A percentile compares a stretch with the other conserved stretches of the same genome.
These are phyloP conservation scores for Atkinsonella texensis DNA, from an alignment of 2,329 filamentous ascomycete species.

Conservation along the genomic window DNA sequence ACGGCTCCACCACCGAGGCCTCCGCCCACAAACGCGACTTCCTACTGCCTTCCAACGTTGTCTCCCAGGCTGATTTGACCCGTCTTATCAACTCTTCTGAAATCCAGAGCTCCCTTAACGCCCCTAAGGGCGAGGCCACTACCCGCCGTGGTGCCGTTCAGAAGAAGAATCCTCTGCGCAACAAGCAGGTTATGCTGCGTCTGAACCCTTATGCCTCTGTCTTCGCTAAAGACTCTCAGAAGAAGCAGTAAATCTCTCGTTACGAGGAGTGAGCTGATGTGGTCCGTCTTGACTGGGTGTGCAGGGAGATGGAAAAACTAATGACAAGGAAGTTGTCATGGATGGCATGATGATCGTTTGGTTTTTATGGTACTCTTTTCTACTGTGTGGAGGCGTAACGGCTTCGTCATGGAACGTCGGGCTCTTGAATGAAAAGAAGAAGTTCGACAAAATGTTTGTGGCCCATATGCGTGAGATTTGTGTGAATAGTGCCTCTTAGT, in stretches of 20 bases:
- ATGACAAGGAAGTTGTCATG: background rate
- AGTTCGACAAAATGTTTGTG: slow-evolving; percentile 14
- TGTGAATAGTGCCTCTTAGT: background rate
- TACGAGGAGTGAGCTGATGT: background rate
- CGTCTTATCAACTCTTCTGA: slow-evolving; percentile 99
- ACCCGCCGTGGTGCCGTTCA: slow-evolving; percentile 87
- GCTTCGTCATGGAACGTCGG: slow-evolving; percentile 22
- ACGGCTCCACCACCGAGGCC: slow-evolving; percentile 82
- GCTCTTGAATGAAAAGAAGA: slow-evolving; percentile 23
- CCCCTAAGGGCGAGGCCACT: slow-evolving; percentile 76
- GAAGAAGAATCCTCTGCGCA: slow-evolving; percentile 99
- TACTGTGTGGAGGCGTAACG: slow-evolving; percentile 20
- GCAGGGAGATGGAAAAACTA: slow-evolving; percentile 17
- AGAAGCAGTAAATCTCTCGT: slow-evolving; percentile 22
- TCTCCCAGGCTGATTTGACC: slow-evolving; percentile 88
- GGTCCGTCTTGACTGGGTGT: slow-evolving; percentile 24
- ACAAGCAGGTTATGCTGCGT: slow-evolving; percentile 97
- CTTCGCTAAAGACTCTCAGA: slow-evolving; percentile 58
- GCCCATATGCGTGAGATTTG: background rate
- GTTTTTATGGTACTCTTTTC: background rate
- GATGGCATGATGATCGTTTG: background rate
- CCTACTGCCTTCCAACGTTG: slow-evolving; percentile 84
- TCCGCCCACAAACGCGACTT: slow-evolving; percentile 98
- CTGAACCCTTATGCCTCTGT: slow-evolving; percentile 96
- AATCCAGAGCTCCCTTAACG: slow-evolving; percentile 90